Conservation (phyloP, 805 yeast genomes). For the Spencermartinsiella europaea region DNA sequence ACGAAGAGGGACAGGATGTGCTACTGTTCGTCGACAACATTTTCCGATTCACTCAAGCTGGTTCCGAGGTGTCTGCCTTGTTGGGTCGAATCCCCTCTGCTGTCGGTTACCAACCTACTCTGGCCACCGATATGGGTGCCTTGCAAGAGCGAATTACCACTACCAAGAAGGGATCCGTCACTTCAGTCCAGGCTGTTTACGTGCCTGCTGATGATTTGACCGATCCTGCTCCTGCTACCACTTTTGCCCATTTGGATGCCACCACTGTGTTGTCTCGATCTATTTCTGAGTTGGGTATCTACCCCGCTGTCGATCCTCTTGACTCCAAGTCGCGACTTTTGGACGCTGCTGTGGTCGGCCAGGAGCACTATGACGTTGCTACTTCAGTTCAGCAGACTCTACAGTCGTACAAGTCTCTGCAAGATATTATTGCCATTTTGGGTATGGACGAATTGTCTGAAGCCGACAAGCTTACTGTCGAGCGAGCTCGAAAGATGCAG, state of each 20-base stretch:
- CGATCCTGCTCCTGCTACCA: slow-evolving; percentile 99
- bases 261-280: slow-evolving; percentile 99
- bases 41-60: slow-evolving; percentile 99
- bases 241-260: slow-evolving; percentile 99
- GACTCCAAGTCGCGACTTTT: slow-evolving; percentile 98
- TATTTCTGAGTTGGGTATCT: slow-evolving; percentile 99
- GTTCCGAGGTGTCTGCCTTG: slow-evolving; percentile 99
- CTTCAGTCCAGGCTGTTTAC: slow-evolving; percentile 99
- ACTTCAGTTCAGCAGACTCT: slow-evolving; percentile 94
- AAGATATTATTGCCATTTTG: slow-evolving; percentile 99
- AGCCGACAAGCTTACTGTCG: slow-evolving; percentile 97
- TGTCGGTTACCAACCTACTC: slow-evolving; percentile 99
- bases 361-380: slow-evolving; percentile 97
- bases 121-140: slow-evolving; percentile 99
- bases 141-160: slow-evolving; percentile 99
- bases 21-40: slow-evolving; percentile 98
- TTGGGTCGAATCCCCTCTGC: slow-evolving; percentile 99
- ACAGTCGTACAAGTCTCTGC: slow-evolving; percentile 99
- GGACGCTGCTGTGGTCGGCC: slow-evolving; percentile 95
- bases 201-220: slow-evolving; percentile 99
- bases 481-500: slow-evolving; percentile 99
- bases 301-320: slow-evolving; percentile 99
- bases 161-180: slow-evolving; percentile 99
- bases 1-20: slow-evolving; percentile 99
- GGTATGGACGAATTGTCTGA: slow-evolving; percentile 99